Conservation (phyloP, 495 filamentous ascomycete genomes). For the Lichina pygmaea region DNA sequence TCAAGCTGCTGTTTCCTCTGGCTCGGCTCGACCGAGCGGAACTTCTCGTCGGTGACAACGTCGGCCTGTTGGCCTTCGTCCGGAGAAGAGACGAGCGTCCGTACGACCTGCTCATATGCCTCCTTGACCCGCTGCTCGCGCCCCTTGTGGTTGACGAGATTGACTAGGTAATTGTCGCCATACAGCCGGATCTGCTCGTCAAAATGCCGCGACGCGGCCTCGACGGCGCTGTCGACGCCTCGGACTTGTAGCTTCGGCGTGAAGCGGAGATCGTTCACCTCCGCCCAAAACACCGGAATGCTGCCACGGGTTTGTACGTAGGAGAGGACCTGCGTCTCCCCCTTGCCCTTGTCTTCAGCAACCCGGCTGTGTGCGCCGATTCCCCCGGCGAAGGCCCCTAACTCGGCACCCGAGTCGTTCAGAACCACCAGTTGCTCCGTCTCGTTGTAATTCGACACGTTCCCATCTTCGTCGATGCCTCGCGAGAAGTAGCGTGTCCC, state of each 20-base stretch:
- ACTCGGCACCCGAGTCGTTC: slow-evolving; percentile 45
- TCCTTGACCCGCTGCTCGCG: slow-evolving; percentile 66
- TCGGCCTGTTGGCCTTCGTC: slow-evolving; percentile 30
- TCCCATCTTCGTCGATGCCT: slow-evolving; percentile 74
- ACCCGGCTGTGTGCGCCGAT: slow-evolving; percentile 42
- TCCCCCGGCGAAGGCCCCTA: slow-evolving; percentile 61
- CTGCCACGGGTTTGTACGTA: slow-evolving; percentile 93
- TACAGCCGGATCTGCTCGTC: slow-evolving; percentile 76
- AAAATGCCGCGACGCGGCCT: slow-evolving; percentile 65
- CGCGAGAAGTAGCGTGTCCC: slow-evolving; percentile 88
- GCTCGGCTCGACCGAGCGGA: slow-evolving; percentile 43
- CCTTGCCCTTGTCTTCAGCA: slow-evolving; percentile 22
- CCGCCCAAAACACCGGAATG: slow-evolving; percentile 83
- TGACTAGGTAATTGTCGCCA: slow-evolving; percentile 89
- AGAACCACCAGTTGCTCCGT: slow-evolving; percentile 78
- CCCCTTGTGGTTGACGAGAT: slow-evolving; percentile 85
- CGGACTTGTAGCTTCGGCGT: slow-evolving; percentile 72
- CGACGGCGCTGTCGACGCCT: slow-evolving; percentile 51
- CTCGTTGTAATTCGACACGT: slow-evolving; percentile 94
- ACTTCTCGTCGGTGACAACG: slow-evolving; percentile 41
- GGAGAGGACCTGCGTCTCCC: slow-evolving; percentile 62
- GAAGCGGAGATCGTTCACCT: slow-evolving; percentile 73
- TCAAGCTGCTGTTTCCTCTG: slow-evolving; percentile 37
- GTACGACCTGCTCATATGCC: slow-evolving; percentile 74
- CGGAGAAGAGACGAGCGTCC: slow-evolving; percentile 40